Conservation (phyloP, 2,329 filamentous ascomycete genomes). For the Diaporthe citri region DNA sequence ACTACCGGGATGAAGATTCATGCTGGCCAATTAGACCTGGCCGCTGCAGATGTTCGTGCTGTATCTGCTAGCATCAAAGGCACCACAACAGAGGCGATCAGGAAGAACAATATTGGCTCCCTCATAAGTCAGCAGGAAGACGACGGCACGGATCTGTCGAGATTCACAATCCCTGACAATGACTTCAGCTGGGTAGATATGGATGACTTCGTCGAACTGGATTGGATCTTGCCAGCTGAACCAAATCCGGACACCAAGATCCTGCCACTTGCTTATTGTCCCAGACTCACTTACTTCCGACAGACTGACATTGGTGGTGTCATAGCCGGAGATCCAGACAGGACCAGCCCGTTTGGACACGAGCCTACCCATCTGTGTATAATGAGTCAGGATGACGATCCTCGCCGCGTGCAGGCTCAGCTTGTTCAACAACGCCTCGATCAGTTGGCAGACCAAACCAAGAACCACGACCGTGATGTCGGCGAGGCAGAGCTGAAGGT, state of each 20-base stretch:
- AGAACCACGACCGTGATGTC: constrained; percentile 77
- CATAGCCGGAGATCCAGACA: constrained; percentile 82
- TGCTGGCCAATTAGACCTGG: constrained; percentile 90
- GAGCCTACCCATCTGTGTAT: constrained; percentile 96
- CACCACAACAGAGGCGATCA: constrained; percentile 81
- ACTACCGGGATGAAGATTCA: constrained; percentile 97
- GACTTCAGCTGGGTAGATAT: constrained; percentile 98
- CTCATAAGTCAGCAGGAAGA: constrained; percentile 66
- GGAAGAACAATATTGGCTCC: constrained; percentile 67
- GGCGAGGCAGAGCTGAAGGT: constrained; percentile 81
- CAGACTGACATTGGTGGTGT: constrained; percentile 92
- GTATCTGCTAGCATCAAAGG: constrained; percentile 91
- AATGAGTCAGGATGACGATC: constrained; percentile 92
- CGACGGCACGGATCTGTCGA: constrained; percentile 79
- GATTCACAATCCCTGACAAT: constrained; percentile 95
- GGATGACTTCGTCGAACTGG: constrained; percentile 98
- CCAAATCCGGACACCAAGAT: constrained; percentile 95
- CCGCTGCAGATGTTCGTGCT: constrained; percentile 91
- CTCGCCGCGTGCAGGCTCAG: constrained; percentile 86
- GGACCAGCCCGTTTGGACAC: constrained; percentile 90
- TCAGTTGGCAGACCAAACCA: constrained; percentile 82
- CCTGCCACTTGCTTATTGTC: constrained; percentile 89
- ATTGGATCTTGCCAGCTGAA: constrained; percentile 93
- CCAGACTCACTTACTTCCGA: constrained; percentile 96
- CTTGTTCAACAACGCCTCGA: constrained; percentile 85